Conservation (phyloP, 352 stramenopile species). For the Aphanomyces euteiches region DNA sequence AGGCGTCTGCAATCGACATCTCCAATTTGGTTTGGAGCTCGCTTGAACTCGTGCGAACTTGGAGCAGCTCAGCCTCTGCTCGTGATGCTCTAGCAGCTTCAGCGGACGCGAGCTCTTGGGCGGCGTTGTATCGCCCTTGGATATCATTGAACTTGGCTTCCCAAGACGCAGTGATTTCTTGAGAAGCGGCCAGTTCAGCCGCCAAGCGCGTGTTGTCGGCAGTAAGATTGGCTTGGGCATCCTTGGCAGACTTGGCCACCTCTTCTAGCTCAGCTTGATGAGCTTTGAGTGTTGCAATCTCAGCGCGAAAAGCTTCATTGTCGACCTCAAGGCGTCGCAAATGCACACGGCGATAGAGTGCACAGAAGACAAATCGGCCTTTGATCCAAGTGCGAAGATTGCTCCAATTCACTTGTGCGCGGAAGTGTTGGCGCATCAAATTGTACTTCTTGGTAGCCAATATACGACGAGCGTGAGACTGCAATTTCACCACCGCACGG, state of each 20-base stretch:
- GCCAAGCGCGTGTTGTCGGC: background rate
- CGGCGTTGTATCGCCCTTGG: background rate
- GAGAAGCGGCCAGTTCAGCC: background rate
- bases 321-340: background rate
- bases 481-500: conserved; percentile 56
- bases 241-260: background rate
- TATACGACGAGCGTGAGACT: conserved; percentile 48
- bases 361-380: background rate
- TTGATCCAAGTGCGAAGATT: conserved; percentile 8
- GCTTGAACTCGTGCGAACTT: background rate
- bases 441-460: conserved; percentile 51
- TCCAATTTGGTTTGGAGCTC: background rate
- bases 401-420: conserved; percentile 63
- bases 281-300: background rate
- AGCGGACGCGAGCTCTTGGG: background rate
- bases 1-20: background rate
- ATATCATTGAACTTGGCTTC: background rate
- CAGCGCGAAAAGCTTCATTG: background rate
- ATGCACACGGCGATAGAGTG: conserved; percentile 2
- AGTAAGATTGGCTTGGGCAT: background rate
- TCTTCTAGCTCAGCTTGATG: background rate
- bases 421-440: conserved; percentile 55
- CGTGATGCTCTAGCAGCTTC: background rate
- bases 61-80: background rate
- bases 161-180: background rate